Evolutionary conservation across 2,329 filamentous ascomycete species (phyloP).

Genomic region (Echinosphaeria canescens): DNA sequence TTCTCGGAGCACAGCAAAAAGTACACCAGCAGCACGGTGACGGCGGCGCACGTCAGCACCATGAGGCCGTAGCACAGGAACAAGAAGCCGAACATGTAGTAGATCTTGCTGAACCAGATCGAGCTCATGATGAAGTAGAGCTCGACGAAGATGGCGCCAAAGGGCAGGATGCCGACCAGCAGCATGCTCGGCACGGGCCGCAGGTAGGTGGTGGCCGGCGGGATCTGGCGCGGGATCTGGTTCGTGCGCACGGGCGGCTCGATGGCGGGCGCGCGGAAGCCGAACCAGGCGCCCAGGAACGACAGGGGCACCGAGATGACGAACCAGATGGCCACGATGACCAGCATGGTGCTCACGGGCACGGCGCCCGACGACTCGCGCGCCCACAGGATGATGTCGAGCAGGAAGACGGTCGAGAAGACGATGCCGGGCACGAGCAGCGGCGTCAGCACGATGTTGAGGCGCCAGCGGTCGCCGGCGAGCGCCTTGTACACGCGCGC

Average conservation of each 20-base stretch:
- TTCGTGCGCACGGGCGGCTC: constrained; percentile 81
- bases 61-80: constrained; percentile 96
- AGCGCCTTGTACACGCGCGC: constrained; percentile 88
- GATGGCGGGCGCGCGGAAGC: constrained; percentile 54
- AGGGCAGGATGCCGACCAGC: constrained; percentile 79
- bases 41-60: constrained; percentile 84
- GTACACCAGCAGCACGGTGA: constrained; percentile 87
- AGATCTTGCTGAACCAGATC: constrained; percentile 96
- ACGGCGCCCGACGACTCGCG: constrained; percentile 84
- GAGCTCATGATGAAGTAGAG: constrained; percentile 99
- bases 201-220: constrained; percentile 63
- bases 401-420: constrained; percentile 74
- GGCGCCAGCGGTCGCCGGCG: constrained; percentile 82
- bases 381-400: constrained; percentile 93
- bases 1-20: constrained; percentile 92
- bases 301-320: constrained; percentile 86
- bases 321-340: constrained; percentile 90
- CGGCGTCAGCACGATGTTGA: constrained; percentile 78
- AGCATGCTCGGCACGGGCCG: constrained; percentile 77
- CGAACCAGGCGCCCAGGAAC: constrained; percentile 77
- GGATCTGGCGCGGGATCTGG: constrained; percentile 95
- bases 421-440: constrained; percentile 69
- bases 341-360: constrained; percentile 91
- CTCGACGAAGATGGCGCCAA: constrained; percentile 94
- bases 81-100: constrained; percentile 99